Evolutionary conservation across 768 basidiomycete genomes (phyloP), one percentile per base, ranked within the genome.

Genomic region (Tulasnella sp.): DNA sequence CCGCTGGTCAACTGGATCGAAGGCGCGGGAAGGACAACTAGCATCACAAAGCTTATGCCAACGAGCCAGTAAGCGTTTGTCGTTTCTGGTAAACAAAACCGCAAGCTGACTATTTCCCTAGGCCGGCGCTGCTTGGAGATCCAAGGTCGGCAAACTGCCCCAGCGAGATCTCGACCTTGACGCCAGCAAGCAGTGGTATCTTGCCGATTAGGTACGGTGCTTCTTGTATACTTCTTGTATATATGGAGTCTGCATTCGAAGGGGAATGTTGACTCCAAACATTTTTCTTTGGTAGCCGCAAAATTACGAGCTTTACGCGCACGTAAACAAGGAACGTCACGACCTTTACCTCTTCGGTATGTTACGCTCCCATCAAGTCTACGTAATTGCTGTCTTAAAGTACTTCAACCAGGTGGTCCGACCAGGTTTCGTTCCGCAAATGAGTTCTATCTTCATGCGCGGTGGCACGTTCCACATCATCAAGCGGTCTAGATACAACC

Each of bases 391-490:
- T 38, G 15, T 38, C 34, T 38, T 15, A 38, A 7, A 38, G 5
- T 7, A 38, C 5, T 38, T 38, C 34, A 38, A 38, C 4, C 30
- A 59, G 57, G 57, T 12, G 57, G 57, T 2, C 57, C 45, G 15
- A 3, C 57, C 19, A 5, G 38, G 55, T 92, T 90, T 69, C 84
- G 90, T 43, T 90, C 88, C 11, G 73, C 82, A 19, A 84, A 84
- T 49, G 90, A 92, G 67, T 89, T 92, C 68, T 78, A 85, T 49
- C 87, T 87, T 3, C 90, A 92, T 65, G 85, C 85, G 2, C 21
- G 80, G 80, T 55, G 70, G 73, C 19, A 85, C 89, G 66, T 70
- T 88, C 21, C 74, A 83, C 10, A 82, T 80, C 0, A 72, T 82
- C 2, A 76, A 77, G 53, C 68, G 74, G 7, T 70, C 8, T 70